Conservation (phyloP, 768 basidiomycete genomes). For the Pleurotus giganteus region DNA sequence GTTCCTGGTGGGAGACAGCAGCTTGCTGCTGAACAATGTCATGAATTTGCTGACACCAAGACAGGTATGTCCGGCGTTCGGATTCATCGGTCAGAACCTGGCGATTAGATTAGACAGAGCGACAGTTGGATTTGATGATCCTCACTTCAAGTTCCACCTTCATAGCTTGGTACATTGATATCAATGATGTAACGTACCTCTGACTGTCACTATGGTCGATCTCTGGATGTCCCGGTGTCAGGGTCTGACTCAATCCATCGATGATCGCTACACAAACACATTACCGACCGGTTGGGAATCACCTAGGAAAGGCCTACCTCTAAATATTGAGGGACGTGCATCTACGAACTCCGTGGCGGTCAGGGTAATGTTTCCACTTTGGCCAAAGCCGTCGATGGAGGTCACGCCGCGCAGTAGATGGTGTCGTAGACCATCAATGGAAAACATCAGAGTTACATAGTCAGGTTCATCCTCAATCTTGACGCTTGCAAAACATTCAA, state of each 20-base stretch:
- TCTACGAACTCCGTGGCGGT: slow-evolving; percentile 25
- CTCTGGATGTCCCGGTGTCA: slow-evolving; percentile 26
- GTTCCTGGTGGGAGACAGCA: slow-evolving; percentile 28
- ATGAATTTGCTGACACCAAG: slow-evolving; percentile 33
- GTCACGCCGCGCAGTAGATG: slow-evolving; percentile 41
- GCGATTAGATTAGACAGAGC: slow-evolving; percentile 19
- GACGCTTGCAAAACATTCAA: slow-evolving; percentile 48
- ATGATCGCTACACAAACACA: slow-evolving; percentile 39
- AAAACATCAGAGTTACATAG: slow-evolving; percentile 55
- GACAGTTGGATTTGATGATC: slow-evolving; percentile 6
- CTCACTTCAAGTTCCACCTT: slow-evolving; percentile 42
- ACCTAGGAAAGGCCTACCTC: slow-evolving; percentile 27
- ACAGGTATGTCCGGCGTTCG: slow-evolving; percentile 24
- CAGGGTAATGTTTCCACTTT: slow-evolving; percentile 26
- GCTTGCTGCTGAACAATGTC: slow-evolving; percentile 23
- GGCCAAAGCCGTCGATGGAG: slow-evolving; percentile 18
- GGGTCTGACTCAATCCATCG: slow-evolving; percentile 35
- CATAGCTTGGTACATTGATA: slow-evolving; percentile 52
- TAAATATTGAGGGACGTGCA: slow-evolving; percentile 35
- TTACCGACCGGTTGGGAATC: slow-evolving; percentile 10
- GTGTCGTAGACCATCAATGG: slow-evolving; percentile 56
- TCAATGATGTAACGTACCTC: slow-evolving; percentile 37
- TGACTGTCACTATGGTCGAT: slow-evolving; percentile 29
- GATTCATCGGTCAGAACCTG: slow-evolving; percentile 2
- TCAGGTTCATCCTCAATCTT: slow-evolving; percentile 54